Conservation (phyloP, 2,329 filamentous ascomycete species). For the Raffaelea arxii region DNA sequence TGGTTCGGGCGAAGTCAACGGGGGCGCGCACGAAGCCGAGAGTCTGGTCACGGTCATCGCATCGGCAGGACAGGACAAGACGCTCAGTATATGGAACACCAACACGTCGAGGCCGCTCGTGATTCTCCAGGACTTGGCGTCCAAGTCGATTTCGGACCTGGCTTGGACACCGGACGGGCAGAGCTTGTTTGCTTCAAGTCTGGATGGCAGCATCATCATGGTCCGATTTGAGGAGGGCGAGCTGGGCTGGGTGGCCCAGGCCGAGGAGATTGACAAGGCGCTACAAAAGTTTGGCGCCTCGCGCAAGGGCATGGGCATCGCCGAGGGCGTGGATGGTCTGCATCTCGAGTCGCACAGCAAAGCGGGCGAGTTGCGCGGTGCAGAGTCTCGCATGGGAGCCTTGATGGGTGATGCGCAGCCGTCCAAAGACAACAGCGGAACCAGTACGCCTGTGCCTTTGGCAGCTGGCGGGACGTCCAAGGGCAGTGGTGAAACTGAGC, state of each 20-base stretch:
- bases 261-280: slow-evolving; percentile 85
- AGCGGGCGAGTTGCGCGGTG: slow-evolving; percentile 77
- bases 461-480: background rate
- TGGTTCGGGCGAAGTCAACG: slow-evolving; percentile 38
- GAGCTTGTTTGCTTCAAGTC: slow-evolving; percentile 72
- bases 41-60: slow-evolving; percentile 81
- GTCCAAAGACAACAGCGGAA: slow-evolving; percentile 33
- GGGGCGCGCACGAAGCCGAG: slow-evolving; percentile 21
- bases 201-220: slow-evolving; percentile 81
- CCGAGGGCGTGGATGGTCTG: slow-evolving; percentile 84
- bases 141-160: slow-evolving; percentile 88
- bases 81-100: slow-evolving; percentile 94
- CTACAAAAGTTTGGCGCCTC: slow-evolving; percentile 88
- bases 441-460: background rate
- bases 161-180: slow-evolving; percentile 90
- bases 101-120: slow-evolving; percentile 86
- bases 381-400: slow-evolving; percentile 95
- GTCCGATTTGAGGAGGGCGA: slow-evolving; percentile 79
- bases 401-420: slow-evolving; percentile 77
- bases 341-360: slow-evolving; percentile 86
- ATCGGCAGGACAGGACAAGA: slow-evolving; percentile 94
- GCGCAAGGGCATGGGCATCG: slow-evolving; percentile 77
- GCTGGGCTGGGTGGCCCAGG: slow-evolving; percentile 75
- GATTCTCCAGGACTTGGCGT: slow-evolving; percentile 77
- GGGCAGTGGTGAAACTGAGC: slow-evolving; percentile 2